phyloP scores from a whole-genome alignment of 345 rosid species.

The Brassica rapa region DNA sequence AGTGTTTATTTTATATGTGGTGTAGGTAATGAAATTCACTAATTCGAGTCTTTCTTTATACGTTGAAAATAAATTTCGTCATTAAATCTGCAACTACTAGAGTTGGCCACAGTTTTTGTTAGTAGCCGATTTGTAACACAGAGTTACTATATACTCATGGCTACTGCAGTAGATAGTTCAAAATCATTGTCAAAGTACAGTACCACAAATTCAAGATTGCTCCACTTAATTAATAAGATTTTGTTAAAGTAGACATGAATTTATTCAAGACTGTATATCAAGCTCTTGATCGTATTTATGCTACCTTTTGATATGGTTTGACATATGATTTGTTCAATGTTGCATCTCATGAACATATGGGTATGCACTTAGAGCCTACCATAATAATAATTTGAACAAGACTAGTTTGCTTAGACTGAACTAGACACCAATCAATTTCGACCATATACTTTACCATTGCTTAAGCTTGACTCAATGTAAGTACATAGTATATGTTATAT shows the following conservation, averaged over 20 bases:
- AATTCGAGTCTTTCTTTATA: not conserved
- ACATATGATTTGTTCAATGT: not conserved
- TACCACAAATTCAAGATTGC: not conserved
- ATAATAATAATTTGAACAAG: not conserved
- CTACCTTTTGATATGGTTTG: not conserved
- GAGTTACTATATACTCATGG: not conserved
- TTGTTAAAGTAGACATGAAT: not conserved
- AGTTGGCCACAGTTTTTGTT: not conserved
- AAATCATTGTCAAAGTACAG: not conserved
- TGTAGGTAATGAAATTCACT: not conserved
- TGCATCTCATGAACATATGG: not conserved
- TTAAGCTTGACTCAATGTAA: not conserved
- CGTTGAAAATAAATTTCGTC: not conserved
- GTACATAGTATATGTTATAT: not conserved
- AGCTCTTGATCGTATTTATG: not conserved
- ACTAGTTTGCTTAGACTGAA: not conserved
- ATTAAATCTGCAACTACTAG: not conserved
- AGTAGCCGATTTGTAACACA: not conserved
- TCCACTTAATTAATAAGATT: not conserved
- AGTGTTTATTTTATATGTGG: not conserved
- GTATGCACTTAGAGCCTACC: not conserved
- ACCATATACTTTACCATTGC: not conserved
- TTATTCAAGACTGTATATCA: not conserved
- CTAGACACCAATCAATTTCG: not conserved
- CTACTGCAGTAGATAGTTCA: not conserved